Base-by-base conservation (phyloP, 2,329 filamentous ascomycete species). In the Pezicula rhizophila region DNA sequence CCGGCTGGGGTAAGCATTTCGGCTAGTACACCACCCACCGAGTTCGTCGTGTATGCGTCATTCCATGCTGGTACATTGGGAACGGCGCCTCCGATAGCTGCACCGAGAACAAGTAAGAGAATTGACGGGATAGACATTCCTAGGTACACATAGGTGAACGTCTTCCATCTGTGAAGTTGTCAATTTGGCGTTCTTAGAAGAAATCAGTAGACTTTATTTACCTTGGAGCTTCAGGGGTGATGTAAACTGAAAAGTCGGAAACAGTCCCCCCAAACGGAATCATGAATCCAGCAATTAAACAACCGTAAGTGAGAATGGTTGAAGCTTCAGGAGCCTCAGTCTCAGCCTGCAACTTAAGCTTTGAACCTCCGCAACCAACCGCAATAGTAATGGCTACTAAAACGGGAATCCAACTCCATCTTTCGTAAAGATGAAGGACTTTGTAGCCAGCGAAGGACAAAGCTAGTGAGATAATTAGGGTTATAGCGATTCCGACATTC, bases 391-490 rank as follows among this genome's bases (percentile, higher is more conserved):
- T 74, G 31, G 75, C 70, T 48, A 81, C 64, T 26, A 82, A 58
- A 15, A 78, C 74, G 0, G 76, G 74, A 45, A 81, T 73, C 68
- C 74, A 82, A 2, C 78, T 74, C 56, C 73, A 82, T 2, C 73
- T 72, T 62, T 83, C 78, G 56, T 78, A 83, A 40, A 73, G 62
- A 59, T 83, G 79, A 39, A 83, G 64, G 3, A 77, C 66, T 43
- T 67, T 68, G 60, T 79, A 84, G 4, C 81, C 81, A 52, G 76
- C 79, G 61, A 84, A 84, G 0, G 79, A 82, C 39, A 84, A 74
- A 42, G 78, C 54, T n/a, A 84, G 67, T 0, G 76, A 73, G 1
- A 83, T 57, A 2, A 84, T 49, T 8, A 74, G 72, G 50, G 81
- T 78, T 49, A 85, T 75, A 57, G 82, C 75, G 47, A 85, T 84